Conservation (phyloP, 305 asterid genomes). For the Fraxinus dipetala region DNA sequence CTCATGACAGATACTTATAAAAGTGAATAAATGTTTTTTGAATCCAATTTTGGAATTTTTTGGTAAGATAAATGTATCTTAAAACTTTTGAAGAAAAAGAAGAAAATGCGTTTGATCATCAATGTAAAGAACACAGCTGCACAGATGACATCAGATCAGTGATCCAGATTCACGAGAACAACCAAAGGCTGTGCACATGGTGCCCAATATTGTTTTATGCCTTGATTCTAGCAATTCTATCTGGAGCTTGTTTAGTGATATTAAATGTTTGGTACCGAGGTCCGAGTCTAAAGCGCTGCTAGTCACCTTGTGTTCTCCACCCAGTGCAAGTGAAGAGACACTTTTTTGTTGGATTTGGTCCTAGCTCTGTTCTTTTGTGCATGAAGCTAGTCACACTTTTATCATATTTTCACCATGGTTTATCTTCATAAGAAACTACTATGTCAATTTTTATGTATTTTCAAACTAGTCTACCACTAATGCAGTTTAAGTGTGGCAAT, state of each 20-base stretch:
- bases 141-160: background rate
- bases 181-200: background rate
- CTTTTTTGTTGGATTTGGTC: background rate
- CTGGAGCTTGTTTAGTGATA: background rate
- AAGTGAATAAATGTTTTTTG: background rate
- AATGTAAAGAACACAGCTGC: background rate
- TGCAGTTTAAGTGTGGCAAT: conserved; percentile 29
- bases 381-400: background rate
- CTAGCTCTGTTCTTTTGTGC: background rate
- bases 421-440: conserved; percentile 1
- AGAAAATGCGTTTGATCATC: background rate
- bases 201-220: background rate
- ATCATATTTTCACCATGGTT: background rate
- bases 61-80: background rate
- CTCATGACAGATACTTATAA: background rate
- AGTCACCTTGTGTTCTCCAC: background rate
- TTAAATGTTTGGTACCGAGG: background rate
- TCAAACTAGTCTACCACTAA: background rate
- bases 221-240: background rate
- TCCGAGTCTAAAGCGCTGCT: background rate
- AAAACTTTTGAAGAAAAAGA: background rate
- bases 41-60: background rate
- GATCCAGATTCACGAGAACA: conserved; percentile 1
- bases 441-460: background rate
- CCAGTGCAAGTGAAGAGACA: background rate